Conservation (phyloP, 805 yeast genomes). For the Candida wancherniae region DNA sequence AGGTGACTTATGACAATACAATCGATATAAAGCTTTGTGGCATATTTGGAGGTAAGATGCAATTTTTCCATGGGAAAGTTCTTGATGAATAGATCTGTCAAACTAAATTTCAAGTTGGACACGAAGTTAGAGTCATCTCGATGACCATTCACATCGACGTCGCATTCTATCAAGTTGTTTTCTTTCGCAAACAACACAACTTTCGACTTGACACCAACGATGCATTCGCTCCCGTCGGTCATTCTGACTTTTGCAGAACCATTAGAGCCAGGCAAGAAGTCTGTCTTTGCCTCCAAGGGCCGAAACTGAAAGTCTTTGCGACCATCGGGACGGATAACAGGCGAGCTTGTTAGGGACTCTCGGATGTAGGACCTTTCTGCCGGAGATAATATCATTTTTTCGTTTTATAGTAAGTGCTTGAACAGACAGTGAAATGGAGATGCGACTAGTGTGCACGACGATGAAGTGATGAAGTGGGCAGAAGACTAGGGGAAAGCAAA, state of each 20-base stretch:
- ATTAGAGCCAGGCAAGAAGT: constrained; percentile 79
- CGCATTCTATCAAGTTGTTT: constrained; percentile 59
- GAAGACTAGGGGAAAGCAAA: no score
- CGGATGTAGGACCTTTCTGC: constrained; percentile 73
- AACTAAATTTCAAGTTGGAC: constrained; percentile 54
- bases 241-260: constrained; percentile 88
- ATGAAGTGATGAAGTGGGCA: no score
- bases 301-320: constrained; percentile 70
- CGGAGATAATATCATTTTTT: constrained; percentile 72
- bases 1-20: constrained; percentile 71
- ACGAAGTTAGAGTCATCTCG: constrained; percentile 76
- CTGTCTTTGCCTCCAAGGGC: constrained; percentile 78
- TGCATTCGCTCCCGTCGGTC: constrained; percentile 89
- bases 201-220: constrained; percentile 83
- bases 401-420: no score
- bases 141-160: constrained; percentile 73
- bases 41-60: constrained; percentile 65
- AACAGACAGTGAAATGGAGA: no score
- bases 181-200: constrained; percentile 49
- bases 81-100: constrained; percentile 49
- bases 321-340: constrained; percentile 83
- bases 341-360: constrained; percentile 57
- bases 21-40: constrained; percentile 75
- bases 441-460: no score
- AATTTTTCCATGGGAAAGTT: constrained; percentile 52